Percentiles rank a stretch among this genome's conserved stretches.
phyloP scores from a whole-genome alignment of 495 filamentous ascomycete species.

The Chaetomium cochliodes region DNA sequence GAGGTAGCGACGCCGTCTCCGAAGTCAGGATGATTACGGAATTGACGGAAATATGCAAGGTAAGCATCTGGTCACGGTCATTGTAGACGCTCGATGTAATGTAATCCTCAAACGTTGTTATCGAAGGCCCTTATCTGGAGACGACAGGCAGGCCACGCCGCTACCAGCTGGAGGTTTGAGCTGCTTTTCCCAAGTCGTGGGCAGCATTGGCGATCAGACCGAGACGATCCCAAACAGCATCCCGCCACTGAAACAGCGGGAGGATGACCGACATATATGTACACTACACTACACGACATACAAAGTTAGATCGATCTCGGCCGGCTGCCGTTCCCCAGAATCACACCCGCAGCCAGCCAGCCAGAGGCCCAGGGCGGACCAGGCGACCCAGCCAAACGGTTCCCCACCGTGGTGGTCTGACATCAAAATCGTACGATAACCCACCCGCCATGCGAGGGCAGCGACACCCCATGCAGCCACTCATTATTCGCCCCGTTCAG shows the following conservation, averaged over 20 bases:
- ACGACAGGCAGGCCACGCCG: too few species aligned
- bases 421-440: slow-evolving; percentile 41
- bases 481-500: slow-evolving; percentile 13
- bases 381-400: slow-evolving; percentile 13
- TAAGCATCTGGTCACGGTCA: too few species aligned
- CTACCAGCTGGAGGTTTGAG: too few species aligned
- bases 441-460: slow-evolving; percentile 10
- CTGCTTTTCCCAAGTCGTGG: too few species aligned
- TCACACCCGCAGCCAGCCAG: neutral
- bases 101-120: too few species aligned
- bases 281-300: too few species aligned
- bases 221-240: neutral
- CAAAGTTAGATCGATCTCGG: slow-evolving; percentile 10
- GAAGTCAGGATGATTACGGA: neutral
- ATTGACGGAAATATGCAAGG: too few species aligned
- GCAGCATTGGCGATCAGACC: too few species aligned
- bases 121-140: too few species aligned
- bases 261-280: neutral
- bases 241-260: neutral
- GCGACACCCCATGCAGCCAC: neutral
- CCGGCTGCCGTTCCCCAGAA: slow-evolving; percentile 10
- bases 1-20: neutral
- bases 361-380: slow-evolving; percentile 13
- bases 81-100: too few species aligned
- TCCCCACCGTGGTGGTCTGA: slow-evolving; percentile 25